A percentile compares a stretch with the other conserved stretches of the same genome.
Conservation (phyloP, 192 early-diverging fungal genomes). For the Borealophlyctis nickersoniae region DNA sequence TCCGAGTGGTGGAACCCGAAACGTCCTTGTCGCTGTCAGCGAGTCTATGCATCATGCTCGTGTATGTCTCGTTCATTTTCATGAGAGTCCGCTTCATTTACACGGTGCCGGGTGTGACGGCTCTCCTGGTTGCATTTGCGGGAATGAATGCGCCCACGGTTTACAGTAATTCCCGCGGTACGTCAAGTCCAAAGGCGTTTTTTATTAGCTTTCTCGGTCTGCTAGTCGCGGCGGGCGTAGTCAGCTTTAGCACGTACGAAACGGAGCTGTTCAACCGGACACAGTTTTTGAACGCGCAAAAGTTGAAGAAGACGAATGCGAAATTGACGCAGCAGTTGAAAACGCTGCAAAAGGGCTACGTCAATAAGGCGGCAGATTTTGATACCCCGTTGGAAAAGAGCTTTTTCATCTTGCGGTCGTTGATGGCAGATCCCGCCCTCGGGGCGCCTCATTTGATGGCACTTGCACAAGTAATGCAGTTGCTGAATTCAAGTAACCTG, state of each 20-base stretch:
- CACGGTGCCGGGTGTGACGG: slow-evolving; percentile 13
- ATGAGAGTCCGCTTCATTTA: slow-evolving; percentile 38
- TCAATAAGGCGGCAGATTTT: slow-evolving; percentile 38
- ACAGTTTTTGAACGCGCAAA: slow-evolving; percentile 33
- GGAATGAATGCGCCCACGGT: slow-evolving; percentile 6
- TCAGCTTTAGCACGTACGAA: slow-evolving; percentile 30
- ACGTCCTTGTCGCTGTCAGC: slow-evolving; percentile 31
- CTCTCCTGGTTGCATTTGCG: slow-evolving; percentile 16
- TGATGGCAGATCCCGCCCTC: slow-evolving; percentile 48
- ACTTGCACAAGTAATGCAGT: slow-evolving; percentile 31
- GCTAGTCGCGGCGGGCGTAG: slow-evolving; percentile 13
- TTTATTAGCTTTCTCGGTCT: slow-evolving; percentile 13
- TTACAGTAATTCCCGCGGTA: neutral
- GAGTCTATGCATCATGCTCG: slow-evolving; percentile 26
- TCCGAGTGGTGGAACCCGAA: slow-evolving; percentile 29
- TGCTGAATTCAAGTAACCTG: slow-evolving; percentile 42
- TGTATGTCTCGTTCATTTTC: slow-evolving; percentile 23
- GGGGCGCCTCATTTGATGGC: slow-evolving; percentile 33
- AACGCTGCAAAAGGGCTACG: slow-evolving; percentile 40
- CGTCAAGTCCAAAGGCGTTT: slow-evolving; percentile 9
- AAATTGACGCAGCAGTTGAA: slow-evolving; percentile 49
- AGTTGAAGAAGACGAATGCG: slow-evolving; percentile 38
- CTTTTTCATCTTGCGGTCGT: slow-evolving; percentile 37
- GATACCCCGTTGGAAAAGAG: slow-evolving; percentile 54
- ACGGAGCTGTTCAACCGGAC: slow-evolving; percentile 33